These are phyloP conservation scores for Solanum boliviense DNA, from an alignment of 257 asterid genomes.

Conservation along the genomic window DNA sequence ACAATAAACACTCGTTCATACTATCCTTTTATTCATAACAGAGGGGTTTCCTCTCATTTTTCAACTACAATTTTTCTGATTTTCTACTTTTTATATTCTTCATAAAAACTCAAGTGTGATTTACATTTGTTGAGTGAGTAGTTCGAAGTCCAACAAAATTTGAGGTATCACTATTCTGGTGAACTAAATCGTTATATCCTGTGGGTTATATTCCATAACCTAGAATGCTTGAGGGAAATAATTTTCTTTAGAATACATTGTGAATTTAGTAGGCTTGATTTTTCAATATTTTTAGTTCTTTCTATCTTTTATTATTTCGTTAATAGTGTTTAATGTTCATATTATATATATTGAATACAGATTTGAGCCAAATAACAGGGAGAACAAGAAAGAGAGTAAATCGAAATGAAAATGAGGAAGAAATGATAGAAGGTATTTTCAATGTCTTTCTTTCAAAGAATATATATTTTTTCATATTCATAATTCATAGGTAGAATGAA, in stretches of 20 bases:
- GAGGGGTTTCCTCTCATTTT: no score
- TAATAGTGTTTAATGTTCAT: no score
- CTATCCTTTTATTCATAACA: no score
- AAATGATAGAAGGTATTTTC: neutral
- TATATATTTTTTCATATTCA: neutral
- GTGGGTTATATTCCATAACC: neutral
- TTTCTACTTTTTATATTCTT: no score
- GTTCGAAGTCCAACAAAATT: no score
- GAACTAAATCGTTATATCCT: neutral
- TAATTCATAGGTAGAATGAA: neutral
- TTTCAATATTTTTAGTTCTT: no score
- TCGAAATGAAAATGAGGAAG: neutral
- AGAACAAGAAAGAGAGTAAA: neutral
- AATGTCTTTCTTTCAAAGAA: neutral
- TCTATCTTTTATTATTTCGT: neutral
- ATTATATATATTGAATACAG: neutral
- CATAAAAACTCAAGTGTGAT: no score
- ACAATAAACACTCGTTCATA: no score
- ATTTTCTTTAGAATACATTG: neutral
- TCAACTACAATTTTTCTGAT: no score
- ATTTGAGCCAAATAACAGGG: neutral
- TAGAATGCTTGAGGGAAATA: neutral
- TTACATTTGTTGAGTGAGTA: no score
- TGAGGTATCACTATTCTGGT: neutral
- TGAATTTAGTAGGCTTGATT: neutral